phyloP scores from a whole-genome alignment of 257 asterid genomes.

The Eucommia ulmoides region DNA sequence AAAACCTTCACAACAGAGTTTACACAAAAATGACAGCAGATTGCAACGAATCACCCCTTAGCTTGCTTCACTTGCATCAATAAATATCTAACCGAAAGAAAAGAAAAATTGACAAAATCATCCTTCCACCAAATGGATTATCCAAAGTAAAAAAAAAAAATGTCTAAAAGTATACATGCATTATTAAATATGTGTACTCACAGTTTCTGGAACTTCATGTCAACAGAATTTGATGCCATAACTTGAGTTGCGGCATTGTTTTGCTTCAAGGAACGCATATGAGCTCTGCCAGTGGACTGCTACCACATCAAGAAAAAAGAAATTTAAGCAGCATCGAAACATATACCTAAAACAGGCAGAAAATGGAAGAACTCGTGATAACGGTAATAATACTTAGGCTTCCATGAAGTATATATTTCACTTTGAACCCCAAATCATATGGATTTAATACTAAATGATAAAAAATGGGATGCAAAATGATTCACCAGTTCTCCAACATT shows the following conservation, averaged over 20 bases:
- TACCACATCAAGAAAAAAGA: conserved; percentile 24
- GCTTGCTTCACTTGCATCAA: no score
- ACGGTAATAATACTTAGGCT: neutral
- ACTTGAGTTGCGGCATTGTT: conserved; percentile 28
- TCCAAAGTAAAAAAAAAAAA: neutral
- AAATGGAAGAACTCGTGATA: neutral
- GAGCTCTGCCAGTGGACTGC: conserved; percentile 19
- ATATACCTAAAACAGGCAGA: neutral
- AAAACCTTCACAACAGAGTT: no score
- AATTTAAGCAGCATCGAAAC: conserved; percentile 9
- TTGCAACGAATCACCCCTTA: no score
- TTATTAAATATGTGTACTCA: conserved; percentile 24
- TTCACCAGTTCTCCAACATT: no score
- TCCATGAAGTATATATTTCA: no score
- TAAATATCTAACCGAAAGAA: no score
- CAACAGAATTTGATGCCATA: conserved; percentile 40
- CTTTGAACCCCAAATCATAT: no score
- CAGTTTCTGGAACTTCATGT: conserved; percentile 61
- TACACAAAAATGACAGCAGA: no score
- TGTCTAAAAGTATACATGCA: neutral
- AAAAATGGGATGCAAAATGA: no score
- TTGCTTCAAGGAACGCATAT: conserved; percentile 42
- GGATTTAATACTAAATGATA: no score
- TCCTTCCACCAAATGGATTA: neutral
- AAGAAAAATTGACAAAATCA: no score